Percentiles rank a stretch among this genome's conserved stretches.
phyloP scores from a whole-genome alignment of 2,329 filamentous ascomycete species.

The Bisporella sp. region DNA sequence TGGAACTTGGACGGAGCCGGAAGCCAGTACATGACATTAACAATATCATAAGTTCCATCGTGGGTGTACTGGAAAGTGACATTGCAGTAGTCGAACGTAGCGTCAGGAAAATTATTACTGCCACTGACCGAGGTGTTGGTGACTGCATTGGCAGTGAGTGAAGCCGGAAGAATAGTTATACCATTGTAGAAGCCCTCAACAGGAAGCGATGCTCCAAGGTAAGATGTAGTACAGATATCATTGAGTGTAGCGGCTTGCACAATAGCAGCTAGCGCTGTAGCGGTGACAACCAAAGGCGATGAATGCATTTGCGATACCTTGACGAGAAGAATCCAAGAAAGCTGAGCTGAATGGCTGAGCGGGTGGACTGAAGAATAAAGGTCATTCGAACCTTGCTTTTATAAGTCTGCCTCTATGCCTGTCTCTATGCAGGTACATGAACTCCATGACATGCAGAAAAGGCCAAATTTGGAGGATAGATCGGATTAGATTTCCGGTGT shows the following conservation, averaged over 20 bases:
- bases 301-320: background rate
- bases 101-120: constrained; percentile 25
- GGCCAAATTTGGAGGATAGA: too few relatives aligned
- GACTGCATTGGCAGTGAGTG: constrained; percentile 30
- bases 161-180: constrained; percentile 24
- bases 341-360: too few relatives aligned
- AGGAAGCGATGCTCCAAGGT: background rate
- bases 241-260: background rate
- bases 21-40: constrained; percentile 34
- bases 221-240: background rate
- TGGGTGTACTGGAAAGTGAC: constrained; percentile 40
- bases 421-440: too few relatives aligned
- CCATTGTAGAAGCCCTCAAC: constrained; percentile 1
- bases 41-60: constrained; percentile 30
- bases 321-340: too few relatives aligned
- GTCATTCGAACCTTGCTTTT: too few relatives aligned
- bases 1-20: constrained; percentile 36
- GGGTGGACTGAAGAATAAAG: too few relatives aligned
- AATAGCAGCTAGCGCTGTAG: background rate
- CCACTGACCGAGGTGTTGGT: constrained; percentile 25
- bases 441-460: too few relatives aligned
- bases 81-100: constrained; percentile 36
- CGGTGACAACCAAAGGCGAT: background rate
- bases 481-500: too few relatives aligned
- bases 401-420: too few relatives aligned